Conservation (phyloP, 768 basidiomycete genomes). For the Leccinum arenicola region DNA sequence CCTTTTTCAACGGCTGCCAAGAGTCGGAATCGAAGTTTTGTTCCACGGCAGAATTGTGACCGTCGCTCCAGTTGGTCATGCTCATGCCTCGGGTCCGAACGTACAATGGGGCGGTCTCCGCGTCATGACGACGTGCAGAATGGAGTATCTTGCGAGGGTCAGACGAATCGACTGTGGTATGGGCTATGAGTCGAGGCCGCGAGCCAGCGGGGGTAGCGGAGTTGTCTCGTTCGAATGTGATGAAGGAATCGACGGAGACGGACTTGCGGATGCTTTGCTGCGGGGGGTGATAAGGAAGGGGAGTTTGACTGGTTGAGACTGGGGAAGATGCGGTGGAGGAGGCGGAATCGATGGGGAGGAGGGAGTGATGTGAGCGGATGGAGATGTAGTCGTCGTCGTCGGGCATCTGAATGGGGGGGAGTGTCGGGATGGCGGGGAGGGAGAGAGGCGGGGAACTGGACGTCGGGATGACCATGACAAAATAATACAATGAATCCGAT, state of each 20-base stretch:
- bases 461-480: constrained; percentile 21
- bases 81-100: constrained; percentile 56
- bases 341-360: constrained; percentile 38
- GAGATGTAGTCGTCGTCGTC: constrained; percentile 25
- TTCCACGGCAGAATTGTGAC: constrained; percentile 35
- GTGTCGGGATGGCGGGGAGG: constrained; percentile 38
- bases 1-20: constrained; percentile 41
- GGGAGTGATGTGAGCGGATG: constrained; percentile 23
- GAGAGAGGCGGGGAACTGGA: constrained; percentile 23
- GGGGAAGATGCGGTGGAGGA: constrained; percentile 44
- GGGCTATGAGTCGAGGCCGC: constrained; percentile 38
- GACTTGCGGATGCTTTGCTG: constrained; percentile 60
- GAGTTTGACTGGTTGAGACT: constrained; percentile 10
- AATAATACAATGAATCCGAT: constrained; percentile 10
- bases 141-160: constrained; percentile 29
- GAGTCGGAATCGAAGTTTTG: constrained; percentile 56
- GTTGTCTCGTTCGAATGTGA: constrained; percentile 41
- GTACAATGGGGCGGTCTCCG: constrained; percentile 32
- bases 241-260: constrained; percentile 75
- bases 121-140: constrained; percentile 25
- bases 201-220: constrained; percentile 29
- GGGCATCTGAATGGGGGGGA: constrained; percentile 46
- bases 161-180: constrained; percentile 35
- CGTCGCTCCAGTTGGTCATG: constrained; percentile 46
- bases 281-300: constrained; percentile 16